These are phyloP conservation scores for Aspergillus carlsbadensis DNA, from an alignment of 495 filamentous ascomycete species.

Conservation along the genomic window DNA sequence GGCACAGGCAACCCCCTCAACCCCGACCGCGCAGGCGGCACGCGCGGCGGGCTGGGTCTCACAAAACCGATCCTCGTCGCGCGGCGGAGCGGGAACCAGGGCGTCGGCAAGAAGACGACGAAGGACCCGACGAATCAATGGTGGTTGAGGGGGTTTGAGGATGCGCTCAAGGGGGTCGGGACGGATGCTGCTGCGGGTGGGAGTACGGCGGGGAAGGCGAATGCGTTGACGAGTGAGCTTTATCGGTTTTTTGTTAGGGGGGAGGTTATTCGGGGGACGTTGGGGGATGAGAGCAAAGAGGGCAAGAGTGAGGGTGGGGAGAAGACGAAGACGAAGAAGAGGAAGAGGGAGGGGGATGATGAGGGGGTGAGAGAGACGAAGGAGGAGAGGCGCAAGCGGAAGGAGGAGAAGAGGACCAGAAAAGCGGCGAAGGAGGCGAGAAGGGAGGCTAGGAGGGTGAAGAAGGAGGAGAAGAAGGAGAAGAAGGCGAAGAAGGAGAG, in stretches of 20 bases:
- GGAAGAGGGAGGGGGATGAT: conserved; percentile 14
- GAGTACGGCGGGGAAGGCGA: conserved; percentile 21
- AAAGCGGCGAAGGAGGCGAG: conserved; percentile 31
- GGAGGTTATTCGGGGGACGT: conserved; percentile 67
- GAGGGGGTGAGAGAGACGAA: conserved; percentile 7
- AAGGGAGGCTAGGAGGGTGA: conserved; percentile 35
- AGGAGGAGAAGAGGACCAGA: conserved; percentile 13
- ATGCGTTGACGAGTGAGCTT: conserved; percentile 57
- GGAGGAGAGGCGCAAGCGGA: conserved; percentile 9
- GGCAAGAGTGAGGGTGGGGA: conserved; percentile 1
- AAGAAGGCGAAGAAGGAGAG: conserved; percentile 21
- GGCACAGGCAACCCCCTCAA: conserved; percentile 74
- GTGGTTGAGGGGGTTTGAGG: conserved; percentile 82
- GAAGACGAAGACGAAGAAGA: conserved; percentile 14
- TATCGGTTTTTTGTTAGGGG: conserved; percentile 83
- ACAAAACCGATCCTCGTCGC: conserved; percentile 66
- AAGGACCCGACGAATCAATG: conserved; percentile 65
- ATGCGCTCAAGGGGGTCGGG: conserved; percentile 66
- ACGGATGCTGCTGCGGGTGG: conserved; percentile 24
- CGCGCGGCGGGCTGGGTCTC: conserved; percentile 62
- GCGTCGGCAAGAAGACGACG: conserved; percentile 68
- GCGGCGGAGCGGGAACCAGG: conserved; percentile 66
- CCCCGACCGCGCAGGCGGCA: conserved; percentile 56
- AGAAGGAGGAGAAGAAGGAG: conserved; percentile 32
- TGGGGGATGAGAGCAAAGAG: conserved; percentile 12